phyloP scores from a whole-genome alignment of 441 rosid genomes.

The Kokia cookei region DNA sequence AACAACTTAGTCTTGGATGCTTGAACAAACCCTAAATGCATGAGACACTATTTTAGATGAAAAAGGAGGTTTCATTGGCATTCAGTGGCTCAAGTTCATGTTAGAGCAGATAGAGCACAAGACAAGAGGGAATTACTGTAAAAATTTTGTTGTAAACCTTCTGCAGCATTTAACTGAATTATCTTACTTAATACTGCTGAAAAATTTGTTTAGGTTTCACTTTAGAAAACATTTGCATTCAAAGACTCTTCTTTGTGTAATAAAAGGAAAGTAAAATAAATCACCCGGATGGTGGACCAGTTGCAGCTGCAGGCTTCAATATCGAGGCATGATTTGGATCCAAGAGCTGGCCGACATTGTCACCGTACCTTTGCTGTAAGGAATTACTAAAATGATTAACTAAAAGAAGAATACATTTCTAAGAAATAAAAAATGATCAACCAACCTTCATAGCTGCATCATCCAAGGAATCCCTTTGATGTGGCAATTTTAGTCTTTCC shows the following conservation, averaged over 20 bases:
- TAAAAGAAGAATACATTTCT: neutral
- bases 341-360: slow-evolving; percentile 72
- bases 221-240: neutral
- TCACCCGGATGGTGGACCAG: slow-evolving; percentile 87
- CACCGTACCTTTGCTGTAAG: slow-evolving; percentile 59
- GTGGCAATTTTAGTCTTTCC: slow-evolving; percentile 69
- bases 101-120: neutral
- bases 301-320: slow-evolving; percentile 60
- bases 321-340: slow-evolving; percentile 76
- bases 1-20: neutral
- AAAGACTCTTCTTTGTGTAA: slow-evolving; percentile 1
- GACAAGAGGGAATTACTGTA: neutral
- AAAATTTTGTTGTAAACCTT: neutral
- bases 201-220: neutral
- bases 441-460: slow-evolving; percentile 79
- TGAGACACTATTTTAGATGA: neutral
- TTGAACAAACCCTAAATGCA: neutral
- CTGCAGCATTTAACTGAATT: neutral
- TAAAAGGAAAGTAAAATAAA: slow-evolving; percentile 18
- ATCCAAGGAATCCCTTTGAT: slow-evolving; percentile 68
- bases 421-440: neutral
- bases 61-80: neutral
- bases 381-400: slow-evolving; percentile 3
- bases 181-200: neutral
- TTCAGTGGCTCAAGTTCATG: neutral